phyloP scores from a whole-genome alignment of 768 basidiomycete species.

The Stropharia rugosoannulata region DNA sequence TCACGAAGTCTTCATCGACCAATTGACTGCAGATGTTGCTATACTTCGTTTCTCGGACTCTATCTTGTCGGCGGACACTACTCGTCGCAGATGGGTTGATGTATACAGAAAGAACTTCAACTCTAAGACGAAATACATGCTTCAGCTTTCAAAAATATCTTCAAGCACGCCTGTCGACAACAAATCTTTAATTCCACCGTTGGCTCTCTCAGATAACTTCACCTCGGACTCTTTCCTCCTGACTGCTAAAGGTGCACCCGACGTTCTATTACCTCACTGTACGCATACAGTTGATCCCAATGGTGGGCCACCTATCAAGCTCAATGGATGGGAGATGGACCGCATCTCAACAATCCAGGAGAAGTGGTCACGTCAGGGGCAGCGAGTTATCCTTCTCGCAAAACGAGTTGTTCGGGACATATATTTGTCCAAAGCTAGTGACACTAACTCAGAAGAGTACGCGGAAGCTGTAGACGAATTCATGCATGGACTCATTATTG shows the following conservation, averaged over 20 bases:
- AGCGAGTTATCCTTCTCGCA: slow-evolving; percentile 60
- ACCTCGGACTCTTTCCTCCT: slow-evolving; percentile 16
- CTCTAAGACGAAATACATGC: slow-evolving; percentile 55
- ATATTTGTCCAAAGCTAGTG: slow-evolving; percentile 27
- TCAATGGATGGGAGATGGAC: slow-evolving; percentile 27
- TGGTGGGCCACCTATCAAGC: slow-evolving; percentile 30
- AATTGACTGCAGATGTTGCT: slow-evolving; percentile 41
- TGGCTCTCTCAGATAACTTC: slow-evolving; percentile 24
- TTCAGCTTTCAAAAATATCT: slow-evolving; percentile 36
- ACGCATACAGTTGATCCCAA: slow-evolving; percentile 34
- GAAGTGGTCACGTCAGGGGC: slow-evolving; percentile 51
- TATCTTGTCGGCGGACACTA: slow-evolving; percentile 23
- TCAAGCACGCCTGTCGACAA: background rate
- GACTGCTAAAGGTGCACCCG: slow-evolving; percentile 41
- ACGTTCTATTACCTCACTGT: slow-evolving; percentile 44
- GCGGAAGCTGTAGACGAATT: slow-evolving; percentile 38
- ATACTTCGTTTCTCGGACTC: slow-evolving; percentile 50
- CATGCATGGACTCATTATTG: slow-evolving; percentile 47
- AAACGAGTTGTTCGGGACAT: slow-evolving; percentile 37
- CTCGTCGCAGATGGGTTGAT: slow-evolving; percentile 32
- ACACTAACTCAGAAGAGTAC: slow-evolving; percentile 37
- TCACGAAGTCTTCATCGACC: no score
- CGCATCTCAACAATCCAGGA: slow-evolving; percentile 39
- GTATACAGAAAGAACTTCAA: slow-evolving; percentile 37
- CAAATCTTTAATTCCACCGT: slow-evolving; percentile 19